phyloP scores from a whole-genome alignment of 148 eudicot genomes.

The Vaccinium macrocarpon region DNA sequence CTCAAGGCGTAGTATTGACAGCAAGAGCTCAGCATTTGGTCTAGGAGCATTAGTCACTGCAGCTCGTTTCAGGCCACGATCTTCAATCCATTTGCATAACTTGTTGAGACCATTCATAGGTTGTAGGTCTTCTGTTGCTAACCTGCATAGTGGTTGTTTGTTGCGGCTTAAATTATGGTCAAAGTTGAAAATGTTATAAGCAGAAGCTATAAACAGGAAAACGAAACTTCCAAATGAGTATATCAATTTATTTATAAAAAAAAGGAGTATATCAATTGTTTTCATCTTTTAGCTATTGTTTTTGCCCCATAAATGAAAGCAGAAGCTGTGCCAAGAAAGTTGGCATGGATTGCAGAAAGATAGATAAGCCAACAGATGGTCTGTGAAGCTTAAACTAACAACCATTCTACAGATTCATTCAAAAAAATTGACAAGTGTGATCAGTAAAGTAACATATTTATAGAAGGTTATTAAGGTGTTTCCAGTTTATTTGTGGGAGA shows the following conservation, averaged over 20 bases:
- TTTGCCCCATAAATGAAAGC: not conserved
- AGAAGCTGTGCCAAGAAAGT: not conserved
- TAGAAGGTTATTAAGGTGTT: not conserved
- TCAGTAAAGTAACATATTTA: not conserved
- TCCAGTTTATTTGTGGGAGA: not conserved
- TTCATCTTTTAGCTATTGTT: not conserved
- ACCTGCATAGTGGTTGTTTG: constrained; percentile 28
- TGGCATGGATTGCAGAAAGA: not conserved
- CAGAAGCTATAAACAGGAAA: not conserved
- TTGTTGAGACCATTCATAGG: constrained; percentile 68
- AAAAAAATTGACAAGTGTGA: not conserved
- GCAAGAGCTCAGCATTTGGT: constrained; percentile 77
- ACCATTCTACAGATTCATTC: not conserved
- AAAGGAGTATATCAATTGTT: too few species aligned
- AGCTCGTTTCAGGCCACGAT: constrained; percentile 85
- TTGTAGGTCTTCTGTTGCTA: constrained; percentile 64
- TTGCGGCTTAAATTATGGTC: not conserved
- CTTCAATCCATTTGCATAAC: constrained; percentile 76
- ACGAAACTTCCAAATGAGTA: not conserved
- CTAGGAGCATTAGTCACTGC: constrained; percentile 95
- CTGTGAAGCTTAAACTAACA: not conserved
- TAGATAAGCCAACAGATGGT: not conserved
- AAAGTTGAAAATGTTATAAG: not conserved
- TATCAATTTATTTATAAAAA: too few species aligned
- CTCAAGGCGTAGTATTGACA: constrained; percentile 66